Evolutionary conservation across 2,329 filamentous ascomycete genomes (phyloP), one percentile per base, ranked within the genome.

Genomic region (Trichophyton rubrum): DNA sequence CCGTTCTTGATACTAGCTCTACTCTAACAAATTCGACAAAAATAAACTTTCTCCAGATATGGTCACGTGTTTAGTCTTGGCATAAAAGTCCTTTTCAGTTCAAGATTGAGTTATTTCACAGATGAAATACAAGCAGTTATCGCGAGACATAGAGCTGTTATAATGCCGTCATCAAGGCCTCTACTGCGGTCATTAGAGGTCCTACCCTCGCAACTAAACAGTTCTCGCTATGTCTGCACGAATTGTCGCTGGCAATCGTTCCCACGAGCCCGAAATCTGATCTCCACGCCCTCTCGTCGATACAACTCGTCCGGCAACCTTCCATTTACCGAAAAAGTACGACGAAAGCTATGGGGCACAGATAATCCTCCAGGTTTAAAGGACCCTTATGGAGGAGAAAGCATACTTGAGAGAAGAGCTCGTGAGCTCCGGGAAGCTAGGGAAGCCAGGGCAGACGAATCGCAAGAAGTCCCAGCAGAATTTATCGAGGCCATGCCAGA

Each of bases 281-380:
- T 56, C 20, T 60, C 45, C 33, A 70, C 67, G 57, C 70, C 71
- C 66, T 67, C 69, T 66, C 71, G 72, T 64, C 61, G 61, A 59
- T 57, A 63, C 56, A 59, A 61, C 40, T 64, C 64, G 15, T 61
- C 61, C n/a, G 59, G 49, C n/a, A 57, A 68, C 58, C 64, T 70
- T 51, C 68, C 74, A 45, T 68, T 78, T 61, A 75, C 74, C 56
- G 77, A 80, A 62, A 75, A 73, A 61, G 66, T 80, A 58, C 75
- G 78, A 59, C 70, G 71, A 63, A 77, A 73, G 66, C 68, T 81
- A 62, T 80, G 78, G 78, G 77, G 78, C 5, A 77, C 76, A 22
- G 76, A 80, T 51, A 72, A 75, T 20, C 77, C 79, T 13, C 78
- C 78, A 8, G 79, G 78, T 24, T 60, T 72, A 30, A 70, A 75